Evolutionary conservation across 495 filamentous ascomycete species (phyloP).

Genomic region (Xanthoparmelia taractica): DNA sequence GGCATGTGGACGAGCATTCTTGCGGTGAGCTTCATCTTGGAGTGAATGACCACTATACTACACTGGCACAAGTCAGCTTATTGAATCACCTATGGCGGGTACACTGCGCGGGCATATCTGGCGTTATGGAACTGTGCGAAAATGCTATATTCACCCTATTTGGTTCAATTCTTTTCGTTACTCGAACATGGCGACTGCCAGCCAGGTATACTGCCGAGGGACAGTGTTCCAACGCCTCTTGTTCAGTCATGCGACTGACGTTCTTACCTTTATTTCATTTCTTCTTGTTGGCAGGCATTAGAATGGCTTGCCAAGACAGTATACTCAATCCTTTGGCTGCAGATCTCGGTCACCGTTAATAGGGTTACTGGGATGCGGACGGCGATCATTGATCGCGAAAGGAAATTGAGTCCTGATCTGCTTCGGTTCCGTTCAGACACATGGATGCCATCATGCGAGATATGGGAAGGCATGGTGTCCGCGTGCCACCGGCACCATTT

Average conservation of each 20-base stretch:
- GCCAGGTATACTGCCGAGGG: neutral
- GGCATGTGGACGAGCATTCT: neutral
- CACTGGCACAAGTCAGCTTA: neutral
- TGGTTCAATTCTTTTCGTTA: neutral
- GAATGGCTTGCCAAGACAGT: neutral
- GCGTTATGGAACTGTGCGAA: neutral
- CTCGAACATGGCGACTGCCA: neutral
- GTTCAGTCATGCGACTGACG: neutral
- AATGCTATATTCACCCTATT: neutral
- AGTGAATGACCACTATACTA: neutral
- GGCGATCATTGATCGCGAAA: neutral
- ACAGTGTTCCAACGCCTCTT: neutral
- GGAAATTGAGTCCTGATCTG: neutral
- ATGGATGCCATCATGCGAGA: neutral
- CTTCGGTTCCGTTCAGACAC: neutral
- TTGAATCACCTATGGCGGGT: neutral
- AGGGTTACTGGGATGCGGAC: neutral
- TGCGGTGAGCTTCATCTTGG: neutral
- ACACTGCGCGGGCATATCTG: neutral
- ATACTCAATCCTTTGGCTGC: neutral
- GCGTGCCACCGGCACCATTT: neutral
- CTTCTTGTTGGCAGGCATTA: neutral
- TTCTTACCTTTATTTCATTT: neutral
- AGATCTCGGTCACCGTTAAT: neutral
- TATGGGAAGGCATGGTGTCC: neutral